A percentile compares a stretch with the other conserved stretches of the same genome.
Conservation (phyloP, 176 grass and related monocot genomes). For the Hordeum vulgare region MorexV3_pseudomolecules_assembly NC_058522.1:438388185-438388684, state of each 20-base stretch:
- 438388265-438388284: neutral
- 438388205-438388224: neutral
- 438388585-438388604: neutral
- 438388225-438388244: neutral
- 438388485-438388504: neutral
- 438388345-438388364: too few relatives aligned
- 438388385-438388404: neutral
- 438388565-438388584: neutral
- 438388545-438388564: neutral
- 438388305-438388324: too few relatives aligned
- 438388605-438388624: neutral
- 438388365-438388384: neutral
- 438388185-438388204: neutral
- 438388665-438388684: too few relatives aligned
- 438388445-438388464: neutral
- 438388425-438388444: conserved; percentile 6
- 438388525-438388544: conserved; percentile 12
- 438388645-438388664: too few relatives aligned
- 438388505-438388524: neutral
- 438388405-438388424: neutral
- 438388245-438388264: neutral
- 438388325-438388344: too few relatives aligned
- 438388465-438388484: neutral
- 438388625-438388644: too few relatives aligned
- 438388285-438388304: neutral